A percentile compares a stretch with the other conserved stretches of the same genome.
These are phyloP conservation scores for Bipolaris gigantea DNA, from an alignment of 2,329 filamentous ascomycete genomes.

Conservation along the genomic window DNA sequence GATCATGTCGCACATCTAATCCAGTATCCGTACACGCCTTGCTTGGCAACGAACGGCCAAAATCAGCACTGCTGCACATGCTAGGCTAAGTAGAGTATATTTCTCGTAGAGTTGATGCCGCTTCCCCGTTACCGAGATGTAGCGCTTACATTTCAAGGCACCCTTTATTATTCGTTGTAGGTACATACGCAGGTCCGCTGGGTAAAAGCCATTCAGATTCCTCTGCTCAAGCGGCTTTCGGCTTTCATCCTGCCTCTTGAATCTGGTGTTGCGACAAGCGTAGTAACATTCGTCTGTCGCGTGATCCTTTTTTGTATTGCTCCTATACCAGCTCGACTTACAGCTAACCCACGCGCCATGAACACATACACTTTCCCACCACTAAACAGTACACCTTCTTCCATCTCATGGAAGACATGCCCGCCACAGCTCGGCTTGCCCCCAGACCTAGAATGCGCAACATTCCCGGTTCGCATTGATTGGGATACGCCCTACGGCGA, in stretches of 20 bases:
- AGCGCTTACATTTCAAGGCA: background rate
- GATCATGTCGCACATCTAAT: background rate
- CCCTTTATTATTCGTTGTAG: background rate
- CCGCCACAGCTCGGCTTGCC: background rate
- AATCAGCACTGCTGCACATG: slow-evolving; percentile 2
- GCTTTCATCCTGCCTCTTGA: background rate
- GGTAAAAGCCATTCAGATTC: background rate
- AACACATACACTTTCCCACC: background rate
- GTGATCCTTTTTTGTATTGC: background rate
- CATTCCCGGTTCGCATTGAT: slow-evolving; percentile 36
- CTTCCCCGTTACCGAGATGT: background rate
- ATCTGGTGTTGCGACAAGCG: background rate
- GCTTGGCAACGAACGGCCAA: background rate
- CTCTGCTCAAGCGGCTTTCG: background rate
- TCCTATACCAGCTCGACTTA: background rate
- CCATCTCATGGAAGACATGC: slow-evolving; percentile 7
- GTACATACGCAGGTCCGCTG: background rate
- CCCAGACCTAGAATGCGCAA: slow-evolving; percentile 22
- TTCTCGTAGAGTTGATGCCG: background rate
- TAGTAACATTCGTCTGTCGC: background rate
- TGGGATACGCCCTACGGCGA: slow-evolving; percentile 34
- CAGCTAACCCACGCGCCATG: no score
- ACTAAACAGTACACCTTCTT: background rate
- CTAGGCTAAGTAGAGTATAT: background rate
- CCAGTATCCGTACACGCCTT: background rate